phyloP scores from a whole-genome alignment of 306 rosid genomes.

The Vigna reflexopilosa region DNA sequence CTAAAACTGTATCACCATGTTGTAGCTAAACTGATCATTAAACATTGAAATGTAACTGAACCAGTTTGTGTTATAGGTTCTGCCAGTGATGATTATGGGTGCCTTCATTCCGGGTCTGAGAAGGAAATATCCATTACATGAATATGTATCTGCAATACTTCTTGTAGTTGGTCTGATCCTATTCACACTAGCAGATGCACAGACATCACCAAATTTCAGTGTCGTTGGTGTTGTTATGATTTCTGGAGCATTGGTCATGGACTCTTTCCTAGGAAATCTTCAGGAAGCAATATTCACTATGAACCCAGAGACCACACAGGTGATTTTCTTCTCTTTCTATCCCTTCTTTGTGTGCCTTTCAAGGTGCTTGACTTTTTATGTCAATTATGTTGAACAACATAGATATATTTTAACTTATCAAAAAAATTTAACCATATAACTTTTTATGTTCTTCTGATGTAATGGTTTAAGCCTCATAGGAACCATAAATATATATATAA shows the following conservation, averaged over 20 bases:
- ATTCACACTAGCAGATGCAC: constrained; percentile 97
- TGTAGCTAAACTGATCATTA: constrained; percentile 15
- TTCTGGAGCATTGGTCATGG: constrained; percentile 92
- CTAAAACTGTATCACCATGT: constrained; percentile 35
- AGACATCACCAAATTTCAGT: constrained; percentile 92
- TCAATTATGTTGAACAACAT: not conserved
- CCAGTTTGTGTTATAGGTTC: constrained; percentile 62
- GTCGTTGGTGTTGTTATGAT: constrained; percentile 91
- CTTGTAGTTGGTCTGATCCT: constrained; percentile 93
- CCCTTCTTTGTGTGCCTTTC: constrained; percentile 3
- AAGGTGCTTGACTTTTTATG: constrained; percentile 17
- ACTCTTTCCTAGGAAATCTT: constrained; percentile 88
- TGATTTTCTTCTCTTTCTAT: constrained; percentile 37
- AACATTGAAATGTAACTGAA: constrained; percentile 31
- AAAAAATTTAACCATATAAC: too few relatives aligned
- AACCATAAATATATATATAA: too few relatives aligned
- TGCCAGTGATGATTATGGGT: constrained; percentile 99
- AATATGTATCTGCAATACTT: constrained; percentile 85
- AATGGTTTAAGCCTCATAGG: too few relatives aligned
- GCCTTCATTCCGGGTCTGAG: constrained; percentile 95
- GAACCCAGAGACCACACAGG: constrained; percentile 98
- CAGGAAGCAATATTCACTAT: constrained; percentile 98
- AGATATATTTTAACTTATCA: too few relatives aligned
- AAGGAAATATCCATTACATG: constrained; percentile 87
- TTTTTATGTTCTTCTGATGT: too few relatives aligned